A percentile compares a stretch with the other conserved stretches of the same genome.
Evolutionary conservation across 441 rosid genomes (phyloP).

Genomic region (Metrosideros polymorpha): DNA sequence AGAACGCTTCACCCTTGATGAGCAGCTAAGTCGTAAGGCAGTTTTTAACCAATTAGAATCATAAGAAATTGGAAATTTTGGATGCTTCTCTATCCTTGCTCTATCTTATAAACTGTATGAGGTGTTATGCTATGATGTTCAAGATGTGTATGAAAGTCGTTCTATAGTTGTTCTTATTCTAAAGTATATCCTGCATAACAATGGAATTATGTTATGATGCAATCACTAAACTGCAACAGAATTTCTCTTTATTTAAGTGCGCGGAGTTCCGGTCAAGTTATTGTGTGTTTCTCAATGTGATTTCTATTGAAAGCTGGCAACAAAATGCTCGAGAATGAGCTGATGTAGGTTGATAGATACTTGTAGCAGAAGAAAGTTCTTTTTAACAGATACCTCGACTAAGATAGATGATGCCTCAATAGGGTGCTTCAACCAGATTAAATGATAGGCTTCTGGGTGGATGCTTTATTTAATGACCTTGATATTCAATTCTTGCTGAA

Average conservation of each 20-base stretch:
- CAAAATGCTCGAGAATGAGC: neutral
- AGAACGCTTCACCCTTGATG: slow-evolving; percentile 94
- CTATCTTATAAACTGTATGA: neutral
- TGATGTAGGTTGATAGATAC: neutral
- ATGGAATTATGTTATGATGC: neutral
- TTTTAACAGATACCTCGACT: neutral
- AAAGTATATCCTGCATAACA: neutral
- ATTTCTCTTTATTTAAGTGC: neutral
- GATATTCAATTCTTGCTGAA: neutral
- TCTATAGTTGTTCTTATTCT: neutral
- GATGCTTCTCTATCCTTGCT: neutral
- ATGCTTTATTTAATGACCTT: neutral
- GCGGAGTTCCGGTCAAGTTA: neutral
- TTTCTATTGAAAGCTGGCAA: neutral
- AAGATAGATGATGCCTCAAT: neutral
- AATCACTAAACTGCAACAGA: neutral
- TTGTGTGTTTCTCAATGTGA: neutral
- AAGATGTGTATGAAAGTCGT: neutral
- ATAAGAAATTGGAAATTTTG: neutral
- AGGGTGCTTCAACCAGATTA: neutral
- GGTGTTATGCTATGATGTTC: neutral
- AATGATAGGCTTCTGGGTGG: neutral
- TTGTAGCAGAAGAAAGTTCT: neutral
- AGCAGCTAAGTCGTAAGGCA: slow-evolving; percentile 96
- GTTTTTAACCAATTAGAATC: slow-evolving; percentile 17